phyloP scores from a whole-genome alignment of 192 early-diverging fungal species.

The Backusella morwellensis region DNA sequence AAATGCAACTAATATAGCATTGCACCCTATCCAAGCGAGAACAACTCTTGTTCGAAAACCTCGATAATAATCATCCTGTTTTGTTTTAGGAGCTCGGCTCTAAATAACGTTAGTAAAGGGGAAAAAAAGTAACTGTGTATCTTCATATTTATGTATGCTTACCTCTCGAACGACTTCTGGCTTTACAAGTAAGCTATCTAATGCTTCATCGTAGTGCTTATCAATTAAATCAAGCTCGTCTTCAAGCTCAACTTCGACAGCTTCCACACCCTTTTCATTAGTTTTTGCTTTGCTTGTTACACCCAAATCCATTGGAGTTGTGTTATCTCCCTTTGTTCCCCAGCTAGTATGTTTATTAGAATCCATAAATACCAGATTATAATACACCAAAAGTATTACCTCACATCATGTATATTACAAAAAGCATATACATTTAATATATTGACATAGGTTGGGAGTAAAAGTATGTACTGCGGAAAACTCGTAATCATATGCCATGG shows the following conservation, averaged over 20 bases:
- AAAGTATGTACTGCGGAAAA: constrained; percentile 69
- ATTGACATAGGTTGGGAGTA: constrained; percentile 80
- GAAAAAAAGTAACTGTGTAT: neutral
- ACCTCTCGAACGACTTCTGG: constrained; percentile 38
- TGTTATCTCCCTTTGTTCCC: constrained; percentile 86
- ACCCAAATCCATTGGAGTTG: constrained; percentile 43
- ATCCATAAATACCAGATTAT: neutral
- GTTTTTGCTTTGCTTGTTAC: constrained; percentile 38
- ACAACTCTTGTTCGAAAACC: constrained; percentile 73
- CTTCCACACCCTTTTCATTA: constrained; percentile 33
- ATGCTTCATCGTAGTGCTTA: constrained; percentile 44
- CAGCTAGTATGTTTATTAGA: constrained; percentile 48
- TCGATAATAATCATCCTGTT: constrained; percentile 74
- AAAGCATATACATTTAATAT: constrained; percentile 60
- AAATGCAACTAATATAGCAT: constrained; percentile 59
- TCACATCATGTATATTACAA: constrained; percentile 60
- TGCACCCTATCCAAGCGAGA: constrained; percentile 72
- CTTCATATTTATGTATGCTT: neutral
- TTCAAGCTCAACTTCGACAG: constrained; percentile 46
- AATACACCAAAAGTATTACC: constrained; percentile 18
- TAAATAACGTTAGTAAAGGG: neutral
- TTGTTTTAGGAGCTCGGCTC: constrained; percentile 41
- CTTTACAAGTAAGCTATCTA: constrained; percentile 21
- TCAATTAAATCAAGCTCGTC: constrained; percentile 47
- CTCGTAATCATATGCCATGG: constrained; percentile 81